Base-by-base conservation (phyloP, 2,329 filamentous ascomycete genomes). In the Microdochium paspali region DNA sequence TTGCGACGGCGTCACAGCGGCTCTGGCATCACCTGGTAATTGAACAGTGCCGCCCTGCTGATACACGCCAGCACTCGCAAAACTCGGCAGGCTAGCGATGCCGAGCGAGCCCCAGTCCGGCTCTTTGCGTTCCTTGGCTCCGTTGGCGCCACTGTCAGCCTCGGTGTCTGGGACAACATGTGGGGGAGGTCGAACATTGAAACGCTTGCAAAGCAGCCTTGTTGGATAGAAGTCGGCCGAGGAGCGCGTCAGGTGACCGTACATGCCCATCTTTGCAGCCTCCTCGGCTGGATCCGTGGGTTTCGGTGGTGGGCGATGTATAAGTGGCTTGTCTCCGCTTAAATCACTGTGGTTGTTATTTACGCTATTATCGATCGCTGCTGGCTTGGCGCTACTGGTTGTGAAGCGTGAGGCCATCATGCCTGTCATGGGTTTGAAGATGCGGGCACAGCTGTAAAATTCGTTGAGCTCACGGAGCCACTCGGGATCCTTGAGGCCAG, bases 341-440 rank as follows among this genome's bases (percentile, higher is more conserved):
- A 53, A 46, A 15, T 45, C 48, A 15, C 52, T 51, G 12, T 57
- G 49, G 13, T 49, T 48, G 3, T 50, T 45, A 5, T 57, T 55
- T 4, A 56, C 49, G 28, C 67, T 69, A 10, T 61, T 58, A 44
- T 62, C 62, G 1, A 63, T 58, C 1, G 58, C 48, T 7, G 60
- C 50, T 5, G 66, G 58, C 9, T 66, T 56, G 0, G 76, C 71
- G 9, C 79, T 79, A 1, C 82, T 79, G 2, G 86, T 84, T 0
- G 90, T 96, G 62, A 98, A 98, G 0, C 91, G 83, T 20, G 87
- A 89, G 15, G 91, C 93, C 89, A 98, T 97, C 52, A 88, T 75
- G 0, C 90, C 90, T 2, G 87, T 88, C 69, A 95, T 87, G 1
- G 93, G 93, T 62, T 87, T 91, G 71, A 97, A 98, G 20, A 97